Percentiles rank a stretch among this genome's conserved stretches.
Evolutionary conservation across 345 rosid species (phyloP).

Genomic region (Eucalyptus viminalis): DNA sequence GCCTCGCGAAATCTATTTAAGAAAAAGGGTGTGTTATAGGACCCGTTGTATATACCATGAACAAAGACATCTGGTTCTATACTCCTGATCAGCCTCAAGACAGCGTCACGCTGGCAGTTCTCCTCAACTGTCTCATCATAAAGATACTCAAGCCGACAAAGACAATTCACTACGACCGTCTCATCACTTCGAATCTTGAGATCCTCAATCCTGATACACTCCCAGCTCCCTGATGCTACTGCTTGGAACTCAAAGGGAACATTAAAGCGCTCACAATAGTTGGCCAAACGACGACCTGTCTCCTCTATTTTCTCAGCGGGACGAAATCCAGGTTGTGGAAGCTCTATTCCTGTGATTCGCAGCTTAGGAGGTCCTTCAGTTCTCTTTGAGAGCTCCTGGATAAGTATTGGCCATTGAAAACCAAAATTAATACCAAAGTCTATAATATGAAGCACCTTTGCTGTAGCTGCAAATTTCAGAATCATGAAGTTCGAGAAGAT

Average conservation of each 20-base stretch:
- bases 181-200: slow-evolving; percentile 48
- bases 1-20: slow-evolving; percentile 78
- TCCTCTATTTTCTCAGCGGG: slow-evolving; percentile 59
- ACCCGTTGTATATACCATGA: slow-evolving; percentile 34
- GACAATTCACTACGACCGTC: slow-evolving; percentile 50
- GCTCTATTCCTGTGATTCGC: slow-evolving; percentile 78
- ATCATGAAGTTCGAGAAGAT: slow-evolving; percentile 42
- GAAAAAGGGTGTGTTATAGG: slow-evolving; percentile 73
- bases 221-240: slow-evolving; percentile 61
- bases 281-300: slow-evolving; percentile 58
- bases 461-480: slow-evolving; percentile 27
- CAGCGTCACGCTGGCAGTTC: slow-evolving; percentile 44
- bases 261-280: slow-evolving; percentile 58
- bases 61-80: slow-evolving; percentile 59
- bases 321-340: slow-evolving; percentile 65
- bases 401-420: slow-evolving; percentile 86
- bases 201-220: slow-evolving; percentile 50
- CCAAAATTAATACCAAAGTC: slow-evolving; percentile 85
- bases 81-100: slow-evolving; percentile 43
- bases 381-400: slow-evolving; percentile 35
- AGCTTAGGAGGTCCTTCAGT: slow-evolving; percentile 48
- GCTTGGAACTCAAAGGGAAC: slow-evolving; percentile 74
- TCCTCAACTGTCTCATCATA: slow-evolving; percentile 58
- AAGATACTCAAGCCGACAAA: slow-evolving; percentile 30
- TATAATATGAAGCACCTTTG: slow-evolving; percentile 59